A percentile compares a stretch with the other conserved stretches of the same genome.
These are phyloP conservation scores for Phytophthora idaei DNA, from an alignment of 352 stramenopile species.

Conservation along the genomic window DNA sequence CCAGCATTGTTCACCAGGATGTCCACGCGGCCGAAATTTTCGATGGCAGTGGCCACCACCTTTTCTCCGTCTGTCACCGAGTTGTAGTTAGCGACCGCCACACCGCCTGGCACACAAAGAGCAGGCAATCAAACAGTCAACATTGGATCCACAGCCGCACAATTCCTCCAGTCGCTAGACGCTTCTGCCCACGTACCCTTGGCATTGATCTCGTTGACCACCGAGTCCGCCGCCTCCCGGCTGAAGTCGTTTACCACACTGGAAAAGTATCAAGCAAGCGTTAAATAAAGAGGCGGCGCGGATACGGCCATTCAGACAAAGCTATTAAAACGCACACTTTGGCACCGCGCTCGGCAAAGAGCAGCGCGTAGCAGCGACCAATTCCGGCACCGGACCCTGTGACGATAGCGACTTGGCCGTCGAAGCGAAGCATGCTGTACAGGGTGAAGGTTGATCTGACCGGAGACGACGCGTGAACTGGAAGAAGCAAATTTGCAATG, in stretches of 20 bases:
- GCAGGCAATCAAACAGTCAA: slow-evolving; percentile 13
- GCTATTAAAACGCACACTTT: slow-evolving; percentile 69
- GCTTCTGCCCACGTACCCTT: slow-evolving; percentile 38
- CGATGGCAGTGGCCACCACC: slow-evolving; percentile 77
- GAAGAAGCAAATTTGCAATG: slow-evolving; percentile 24
- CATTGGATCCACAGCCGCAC: background rate
- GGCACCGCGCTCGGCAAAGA: slow-evolving; percentile 74
- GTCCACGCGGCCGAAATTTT: slow-evolving; percentile 74
- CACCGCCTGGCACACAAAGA: slow-evolving; percentile 41
- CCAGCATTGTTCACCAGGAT: slow-evolving; percentile 95
- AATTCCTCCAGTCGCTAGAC: background rate
- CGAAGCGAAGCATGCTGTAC: slow-evolving; percentile 67
- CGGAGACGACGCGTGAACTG: slow-evolving; percentile 11
- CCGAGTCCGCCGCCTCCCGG: slow-evolving; percentile 66
- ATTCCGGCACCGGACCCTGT: slow-evolving; percentile 78
- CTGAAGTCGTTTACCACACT: slow-evolving; percentile 84
- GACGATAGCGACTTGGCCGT: slow-evolving; percentile 79
- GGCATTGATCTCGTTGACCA: slow-evolving; percentile 82
- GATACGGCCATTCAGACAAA: background rate
- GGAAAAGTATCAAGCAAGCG: background rate
- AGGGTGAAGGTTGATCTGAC: slow-evolving; percentile 3
- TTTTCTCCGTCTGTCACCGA: slow-evolving; percentile 86
- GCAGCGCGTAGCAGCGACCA: slow-evolving; percentile 74
- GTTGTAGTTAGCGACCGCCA: slow-evolving; percentile 84
- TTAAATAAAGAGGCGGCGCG: slow-evolving; percentile 1